A percentile compares a stretch with the other conserved stretches of the same genome.
Evolutionary conservation across 768 basidiomycete genomes (phyloP).

Genomic region (Mycena vulgaris): DNA sequence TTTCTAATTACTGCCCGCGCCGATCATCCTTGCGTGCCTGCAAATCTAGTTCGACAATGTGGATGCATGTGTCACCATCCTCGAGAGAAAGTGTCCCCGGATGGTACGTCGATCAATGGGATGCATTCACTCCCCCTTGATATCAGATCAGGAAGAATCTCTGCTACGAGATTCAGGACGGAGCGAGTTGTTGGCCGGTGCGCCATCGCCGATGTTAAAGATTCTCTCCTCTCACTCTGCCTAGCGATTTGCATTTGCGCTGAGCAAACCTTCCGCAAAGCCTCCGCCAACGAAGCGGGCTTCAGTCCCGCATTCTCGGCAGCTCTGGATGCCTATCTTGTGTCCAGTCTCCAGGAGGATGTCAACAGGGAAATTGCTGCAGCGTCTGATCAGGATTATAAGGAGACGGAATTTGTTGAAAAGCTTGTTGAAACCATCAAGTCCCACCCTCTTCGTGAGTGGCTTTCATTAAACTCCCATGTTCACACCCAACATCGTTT

Average conservation of each 20-base stretch:
- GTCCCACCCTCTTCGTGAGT: background rate
- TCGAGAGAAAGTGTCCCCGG: background rate
- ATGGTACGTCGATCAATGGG: background rate
- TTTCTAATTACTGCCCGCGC: too few relatives aligned
- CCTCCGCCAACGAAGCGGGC: too few relatives aligned
- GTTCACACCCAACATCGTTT: too few relatives aligned
- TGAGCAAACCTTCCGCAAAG: too few relatives aligned
- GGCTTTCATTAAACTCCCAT: background rate
- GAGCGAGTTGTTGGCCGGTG: background rate
- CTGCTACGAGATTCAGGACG: background rate
- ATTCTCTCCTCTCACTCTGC: too few relatives aligned
- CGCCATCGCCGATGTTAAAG: too few relatives aligned
- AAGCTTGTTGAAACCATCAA: background rate
- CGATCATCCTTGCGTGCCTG: too few relatives aligned
- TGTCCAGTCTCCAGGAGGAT: background rate
- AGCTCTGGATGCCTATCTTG: too few relatives aligned
- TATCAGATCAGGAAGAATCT: background rate
- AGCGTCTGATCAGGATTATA: background rate
- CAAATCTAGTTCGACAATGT: background rate
- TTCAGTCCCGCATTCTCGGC: too few relatives aligned
- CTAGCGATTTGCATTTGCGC: too few relatives aligned
- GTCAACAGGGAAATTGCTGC: background rate
- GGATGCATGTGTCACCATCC: background rate
- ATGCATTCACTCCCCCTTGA: background rate
- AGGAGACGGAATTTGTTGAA: background rate